Conservation (phyloP, 2,329 filamentous ascomycete genomes). For the Fusarium sarcochroum region DNA sequence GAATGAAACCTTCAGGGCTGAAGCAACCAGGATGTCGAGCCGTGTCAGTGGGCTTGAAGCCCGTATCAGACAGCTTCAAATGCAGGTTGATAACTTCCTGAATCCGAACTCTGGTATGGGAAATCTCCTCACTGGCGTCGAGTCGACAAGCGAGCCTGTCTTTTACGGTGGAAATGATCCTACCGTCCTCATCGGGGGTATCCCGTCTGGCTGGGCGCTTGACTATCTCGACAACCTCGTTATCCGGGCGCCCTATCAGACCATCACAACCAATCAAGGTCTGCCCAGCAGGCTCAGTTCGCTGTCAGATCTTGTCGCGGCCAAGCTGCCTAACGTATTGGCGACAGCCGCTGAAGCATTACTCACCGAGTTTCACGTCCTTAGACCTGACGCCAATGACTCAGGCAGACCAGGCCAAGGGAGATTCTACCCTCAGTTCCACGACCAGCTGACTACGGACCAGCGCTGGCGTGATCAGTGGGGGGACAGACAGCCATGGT, state of each 20-base stretch:
- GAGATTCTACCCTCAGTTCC: slow-evolving; percentile 3
- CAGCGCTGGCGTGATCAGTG: slow-evolving; percentile 2
- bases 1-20: background rate
- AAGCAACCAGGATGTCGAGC: background rate
- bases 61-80: background rate
- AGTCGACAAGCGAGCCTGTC: slow-evolving; percentile 42
- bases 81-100: background rate
- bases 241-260: slow-evolving; percentile 13
- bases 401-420: rapidly evolving
- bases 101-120: too few relatives aligned
- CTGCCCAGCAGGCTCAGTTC: background rate
- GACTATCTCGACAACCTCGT: slow-evolving; percentile 52
- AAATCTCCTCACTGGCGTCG: slow-evolving; percentile 2
- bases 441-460: background rate
- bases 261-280: background rate
- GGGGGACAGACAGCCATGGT: slow-evolving; percentile 54
- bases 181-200: slow-evolving; percentile 55
- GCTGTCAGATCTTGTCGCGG: rapidly evolving
- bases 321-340: background rate
- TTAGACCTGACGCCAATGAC: background rate
- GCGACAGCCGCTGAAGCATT: background rate
- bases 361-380: background rate
- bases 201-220: slow-evolving; percentile 56
- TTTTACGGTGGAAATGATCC: slow-evolving; percentile 55
- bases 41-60: background rate